Percentiles rank a stretch among this genome's conserved stretches.
phyloP scores from a whole-genome alignment of 192 early-diverging fungal genomes.

The Podila clonocystis region DNA sequence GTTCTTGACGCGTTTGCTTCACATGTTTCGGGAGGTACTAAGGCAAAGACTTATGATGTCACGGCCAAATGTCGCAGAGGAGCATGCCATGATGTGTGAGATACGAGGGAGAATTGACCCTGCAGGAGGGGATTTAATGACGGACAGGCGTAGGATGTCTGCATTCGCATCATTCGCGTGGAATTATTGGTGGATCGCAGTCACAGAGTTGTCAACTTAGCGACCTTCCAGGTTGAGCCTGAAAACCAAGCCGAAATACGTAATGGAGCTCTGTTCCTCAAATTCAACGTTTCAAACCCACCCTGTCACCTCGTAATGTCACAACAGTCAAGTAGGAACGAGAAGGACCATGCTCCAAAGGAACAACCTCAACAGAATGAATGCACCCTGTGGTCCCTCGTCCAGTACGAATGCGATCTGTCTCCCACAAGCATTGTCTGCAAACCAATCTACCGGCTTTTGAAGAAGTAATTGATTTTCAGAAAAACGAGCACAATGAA shows the following conservation, averaged over 20 bases:
- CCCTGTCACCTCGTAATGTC: background rate
- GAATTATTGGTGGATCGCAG: too few relatives aligned
- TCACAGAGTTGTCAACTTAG: too few relatives aligned
- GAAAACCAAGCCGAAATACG: background rate
- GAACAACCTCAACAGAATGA: slow-evolving; percentile 2
- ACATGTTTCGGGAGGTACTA: too few relatives aligned
- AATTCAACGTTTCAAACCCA: background rate
- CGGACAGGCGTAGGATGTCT: background rate
- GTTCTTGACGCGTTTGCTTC: background rate
- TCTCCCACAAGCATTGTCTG: slow-evolving; percentile 26
- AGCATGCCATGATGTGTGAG: too few relatives aligned
- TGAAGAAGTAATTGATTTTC: slow-evolving; percentile 21
- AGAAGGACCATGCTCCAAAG: background rate
- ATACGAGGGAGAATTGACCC: too few relatives aligned
- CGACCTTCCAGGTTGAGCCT: background rate
- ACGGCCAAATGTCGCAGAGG: too few relatives aligned
- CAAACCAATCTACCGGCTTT: slow-evolving; percentile 26
- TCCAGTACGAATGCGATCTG: slow-evolving; percentile 49
- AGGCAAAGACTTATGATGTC: too few relatives aligned
- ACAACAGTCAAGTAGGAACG: background rate
- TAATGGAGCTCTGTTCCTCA: too few relatives aligned
- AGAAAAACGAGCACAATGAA: background rate
- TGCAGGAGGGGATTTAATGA: background rate
- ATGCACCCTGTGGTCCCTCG: slow-evolving; percentile 41
- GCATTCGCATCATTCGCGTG: too few relatives aligned